phyloP scores from a whole-genome alignment of 2,329 filamentous ascomycete genomes.

The Truncatella angustata region DNA sequence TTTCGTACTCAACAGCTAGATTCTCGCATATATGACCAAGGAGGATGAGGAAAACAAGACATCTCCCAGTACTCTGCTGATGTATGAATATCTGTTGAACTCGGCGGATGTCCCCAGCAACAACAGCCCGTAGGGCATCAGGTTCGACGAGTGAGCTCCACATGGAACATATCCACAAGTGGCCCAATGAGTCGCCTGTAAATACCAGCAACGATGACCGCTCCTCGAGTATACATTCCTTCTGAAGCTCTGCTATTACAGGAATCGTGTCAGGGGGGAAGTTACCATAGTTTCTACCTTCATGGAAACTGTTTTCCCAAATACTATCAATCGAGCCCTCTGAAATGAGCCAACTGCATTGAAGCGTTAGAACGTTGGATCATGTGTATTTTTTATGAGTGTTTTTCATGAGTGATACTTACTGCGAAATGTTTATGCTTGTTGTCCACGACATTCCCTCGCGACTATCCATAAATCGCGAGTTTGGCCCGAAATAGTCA shows the following conservation, averaged over 20 bases:
- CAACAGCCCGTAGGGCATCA: background rate
- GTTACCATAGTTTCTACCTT: background rate
- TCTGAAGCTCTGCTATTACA: background rate
- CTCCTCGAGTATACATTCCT: background rate
- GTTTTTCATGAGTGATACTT: background rate
- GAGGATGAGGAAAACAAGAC: background rate
- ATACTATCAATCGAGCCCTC: background rate
- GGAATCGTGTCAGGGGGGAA: background rate
- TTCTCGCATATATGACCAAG: constrained; percentile 2
- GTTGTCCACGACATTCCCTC: background rate
- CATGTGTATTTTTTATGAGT: background rate
- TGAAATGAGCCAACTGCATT: background rate
- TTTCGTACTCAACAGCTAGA: background rate
- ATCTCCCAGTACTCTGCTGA: background rate
- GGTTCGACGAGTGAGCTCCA: background rate
- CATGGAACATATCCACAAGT: constrained; percentile 1
- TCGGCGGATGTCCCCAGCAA: background rate
- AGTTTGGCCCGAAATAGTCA: background rate
- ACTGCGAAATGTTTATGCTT: background rate
- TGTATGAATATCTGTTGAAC: background rate
- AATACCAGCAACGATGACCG: background rate
- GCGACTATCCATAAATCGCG: background rate
- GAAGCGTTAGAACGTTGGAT: background rate
- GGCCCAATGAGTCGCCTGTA: background rate
- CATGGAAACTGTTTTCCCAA: background rate